These are phyloP conservation scores for Lachnellula occidentalis DNA, from an alignment of 2,329 filamentous ascomycete species.

Conservation along the genomic window DNA sequence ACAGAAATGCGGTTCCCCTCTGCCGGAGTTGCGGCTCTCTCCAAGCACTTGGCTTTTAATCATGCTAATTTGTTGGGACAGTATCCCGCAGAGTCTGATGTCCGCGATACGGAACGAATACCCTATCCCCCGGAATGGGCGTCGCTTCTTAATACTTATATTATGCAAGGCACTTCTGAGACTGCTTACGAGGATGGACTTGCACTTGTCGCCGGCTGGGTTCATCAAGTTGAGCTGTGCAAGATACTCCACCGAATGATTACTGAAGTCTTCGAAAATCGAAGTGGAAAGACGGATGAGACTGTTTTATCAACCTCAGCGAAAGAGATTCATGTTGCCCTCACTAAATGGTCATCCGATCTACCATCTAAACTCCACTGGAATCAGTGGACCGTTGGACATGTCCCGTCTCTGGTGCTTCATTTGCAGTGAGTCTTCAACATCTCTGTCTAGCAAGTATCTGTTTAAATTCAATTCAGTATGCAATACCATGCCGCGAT, in stretches of 20 bases:
- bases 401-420: conserved; percentile 41
- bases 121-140: conserved; percentile 46
- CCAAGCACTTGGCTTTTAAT: no score
- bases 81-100: conserved; percentile 44
- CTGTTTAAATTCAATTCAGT: conserved; percentile 4
- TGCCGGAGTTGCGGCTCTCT: no score
- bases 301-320: conserved; percentile 38
- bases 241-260: conserved; percentile 47
- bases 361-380: conserved; percentile 44
- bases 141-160: conserved; percentile 42
- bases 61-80: no score
- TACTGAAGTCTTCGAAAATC: conserved; percentile 45
- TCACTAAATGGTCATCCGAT: conserved; percentile 42
- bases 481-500: conserved; percentile 47
- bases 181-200: conserved; percentile 43
- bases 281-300: conserved; percentile 36
- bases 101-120: conserved; percentile 42
- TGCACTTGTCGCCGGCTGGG: conserved; percentile 39
- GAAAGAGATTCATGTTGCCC: conserved; percentile 41
- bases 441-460: neutral
- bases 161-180: conserved; percentile 39
- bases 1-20: no score
- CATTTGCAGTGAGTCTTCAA: conserved; percentile 36
- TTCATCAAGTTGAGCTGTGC: conserved; percentile 43
- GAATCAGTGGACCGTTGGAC: conserved; percentile 45